phyloP scores from a whole-genome alignment of 2,329 filamentous ascomycete genomes.

The Tricladium varicosporioides region DNA sequence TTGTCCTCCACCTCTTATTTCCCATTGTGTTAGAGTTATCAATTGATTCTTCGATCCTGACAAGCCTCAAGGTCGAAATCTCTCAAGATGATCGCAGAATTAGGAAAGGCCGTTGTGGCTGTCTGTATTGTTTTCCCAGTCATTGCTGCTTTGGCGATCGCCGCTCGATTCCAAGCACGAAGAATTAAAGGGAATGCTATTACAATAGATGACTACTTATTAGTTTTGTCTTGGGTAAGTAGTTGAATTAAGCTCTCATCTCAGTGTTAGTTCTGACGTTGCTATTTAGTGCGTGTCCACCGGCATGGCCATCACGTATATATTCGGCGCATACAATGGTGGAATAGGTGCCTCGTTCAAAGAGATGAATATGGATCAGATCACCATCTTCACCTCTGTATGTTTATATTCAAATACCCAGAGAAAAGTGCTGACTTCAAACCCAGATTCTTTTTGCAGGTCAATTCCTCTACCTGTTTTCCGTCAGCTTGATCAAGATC shows the following conservation, averaged over 20 bases:
- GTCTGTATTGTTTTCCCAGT: neutral
- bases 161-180: neutral
- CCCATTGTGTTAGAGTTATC: neutral
- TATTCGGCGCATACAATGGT: neutral
- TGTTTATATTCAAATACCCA: neutral
- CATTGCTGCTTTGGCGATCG: neutral
- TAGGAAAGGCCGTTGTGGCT: neutral
- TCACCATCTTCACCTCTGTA: neutral
- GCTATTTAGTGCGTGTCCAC: neutral
- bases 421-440: neutral
- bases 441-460: slow-evolving; percentile 1
- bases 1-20: neutral
- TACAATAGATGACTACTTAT: neutral
- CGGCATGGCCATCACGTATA: neutral
- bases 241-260: neutral
- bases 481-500: neutral
- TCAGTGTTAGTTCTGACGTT: neutral
- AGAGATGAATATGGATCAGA: neutral
- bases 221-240: neutral
- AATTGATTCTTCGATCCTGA: neutral
- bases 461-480: slow-evolving; percentile 2
- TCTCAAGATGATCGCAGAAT: neutral
- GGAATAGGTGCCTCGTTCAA: neutral
- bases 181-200: neutral
- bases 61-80: neutral